Evolutionary conservation across 1,284 basidiomycete species (phyloP).

Genomic region (Malassezia brasiliensis): DNA sequence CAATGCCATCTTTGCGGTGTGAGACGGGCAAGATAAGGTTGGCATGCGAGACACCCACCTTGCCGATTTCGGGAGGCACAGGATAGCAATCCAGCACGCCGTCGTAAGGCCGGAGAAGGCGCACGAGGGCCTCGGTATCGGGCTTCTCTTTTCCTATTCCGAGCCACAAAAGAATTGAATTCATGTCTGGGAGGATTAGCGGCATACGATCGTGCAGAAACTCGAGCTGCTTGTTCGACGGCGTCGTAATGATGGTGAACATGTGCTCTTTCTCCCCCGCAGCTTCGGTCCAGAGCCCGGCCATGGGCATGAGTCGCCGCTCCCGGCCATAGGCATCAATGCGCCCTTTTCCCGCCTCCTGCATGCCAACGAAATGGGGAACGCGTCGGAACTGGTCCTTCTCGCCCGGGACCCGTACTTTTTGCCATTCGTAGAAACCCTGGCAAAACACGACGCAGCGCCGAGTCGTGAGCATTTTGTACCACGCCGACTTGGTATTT

Average conservation of each 20-base stretch:
- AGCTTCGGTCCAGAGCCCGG: slow-evolving; percentile 66
- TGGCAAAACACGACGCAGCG: slow-evolving; percentile 44
- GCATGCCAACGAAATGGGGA: slow-evolving; percentile 77
- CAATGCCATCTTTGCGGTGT: slow-evolving; percentile 73
- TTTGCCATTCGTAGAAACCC: slow-evolving; percentile 44
- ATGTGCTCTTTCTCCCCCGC: slow-evolving; percentile 54
- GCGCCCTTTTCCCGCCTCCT: slow-evolving; percentile 47
- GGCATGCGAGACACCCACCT: slow-evolving; percentile 71
- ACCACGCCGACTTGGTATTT: slow-evolving; percentile 24
- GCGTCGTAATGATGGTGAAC: slow-evolving; percentile 80
- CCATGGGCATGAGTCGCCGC: slow-evolving; percentile 67
- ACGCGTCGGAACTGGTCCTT: slow-evolving; percentile 17
- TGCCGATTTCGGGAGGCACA: slow-evolving; percentile 82
- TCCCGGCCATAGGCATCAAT: slow-evolving; percentile 60
- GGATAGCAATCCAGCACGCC: slow-evolving; percentile 66
- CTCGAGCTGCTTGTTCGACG: slow-evolving; percentile 46
- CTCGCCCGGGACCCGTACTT: slow-evolving; percentile 10
- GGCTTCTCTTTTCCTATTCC: slow-evolving; percentile 51
- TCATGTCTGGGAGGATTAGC: slow-evolving; percentile 62
- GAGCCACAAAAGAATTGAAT: slow-evolving; percentile 66
- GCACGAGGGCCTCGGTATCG: slow-evolving; percentile 50
- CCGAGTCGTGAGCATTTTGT: slow-evolving; percentile 20
- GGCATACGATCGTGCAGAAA: slow-evolving; percentile 76
- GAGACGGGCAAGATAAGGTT: slow-evolving; percentile 72
- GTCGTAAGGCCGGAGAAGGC: slow-evolving; percentile 61